Percentiles rank a stretch among this genome's conserved stretches.
Evolutionary conservation across 208 protist species (phyloP).

Genomic region (Trypanosoma lewisi): DNA sequence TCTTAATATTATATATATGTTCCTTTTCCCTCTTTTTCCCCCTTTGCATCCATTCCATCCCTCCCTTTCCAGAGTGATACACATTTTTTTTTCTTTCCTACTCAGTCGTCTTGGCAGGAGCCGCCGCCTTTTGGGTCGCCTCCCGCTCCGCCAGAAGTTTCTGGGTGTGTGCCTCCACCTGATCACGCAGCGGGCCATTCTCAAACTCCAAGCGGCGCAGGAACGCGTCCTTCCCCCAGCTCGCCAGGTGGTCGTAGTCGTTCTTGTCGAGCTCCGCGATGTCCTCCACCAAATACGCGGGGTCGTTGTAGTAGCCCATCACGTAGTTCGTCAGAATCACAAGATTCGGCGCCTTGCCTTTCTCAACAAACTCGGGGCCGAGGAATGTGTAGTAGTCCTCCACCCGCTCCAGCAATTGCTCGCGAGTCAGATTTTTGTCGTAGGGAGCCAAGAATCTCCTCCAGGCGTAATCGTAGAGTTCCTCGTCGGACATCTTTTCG

Average conservation of each 20-base stretch:
- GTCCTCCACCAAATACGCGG: slow-evolving; percentile 85
- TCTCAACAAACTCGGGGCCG: slow-evolving; percentile 78
- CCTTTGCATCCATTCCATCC: no score
- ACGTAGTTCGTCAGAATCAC: slow-evolving; percentile 88
- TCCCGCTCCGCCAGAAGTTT: slow-evolving; percentile 77
- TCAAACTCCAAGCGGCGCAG: slow-evolving; percentile 92
- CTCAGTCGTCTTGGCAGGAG: slow-evolving; percentile 16
- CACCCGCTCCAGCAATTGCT: slow-evolving; percentile 79
- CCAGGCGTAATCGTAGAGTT: slow-evolving; percentile 90
- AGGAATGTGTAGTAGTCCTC: slow-evolving; percentile 86
- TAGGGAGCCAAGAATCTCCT: slow-evolving; percentile 84
- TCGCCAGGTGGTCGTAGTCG: slow-evolving; percentile 88
- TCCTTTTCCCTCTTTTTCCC: slow-evolving; percentile 7
- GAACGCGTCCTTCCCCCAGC: slow-evolving; percentile 89
- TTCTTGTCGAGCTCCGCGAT: slow-evolving; percentile 86
- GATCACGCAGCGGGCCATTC: slow-evolving; percentile 89
- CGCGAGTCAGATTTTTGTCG: slow-evolving; percentile 87
- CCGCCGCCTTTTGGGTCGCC: slow-evolving; percentile 32
- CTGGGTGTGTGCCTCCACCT: slow-evolving; percentile 90
- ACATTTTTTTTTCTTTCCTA: background rate
- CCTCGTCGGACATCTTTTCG: slow-evolving; percentile 85
- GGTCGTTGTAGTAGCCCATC: slow-evolving; percentile 92
- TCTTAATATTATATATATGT: slow-evolving; percentile 1
- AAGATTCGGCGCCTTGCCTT: slow-evolving; percentile 89
- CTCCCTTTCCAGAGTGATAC: background rate